These are phyloP conservation scores for Basidiobolus meristosporus DNA, from an alignment of 371 early-diverging fungal species.

Conservation along the genomic window DNA sequence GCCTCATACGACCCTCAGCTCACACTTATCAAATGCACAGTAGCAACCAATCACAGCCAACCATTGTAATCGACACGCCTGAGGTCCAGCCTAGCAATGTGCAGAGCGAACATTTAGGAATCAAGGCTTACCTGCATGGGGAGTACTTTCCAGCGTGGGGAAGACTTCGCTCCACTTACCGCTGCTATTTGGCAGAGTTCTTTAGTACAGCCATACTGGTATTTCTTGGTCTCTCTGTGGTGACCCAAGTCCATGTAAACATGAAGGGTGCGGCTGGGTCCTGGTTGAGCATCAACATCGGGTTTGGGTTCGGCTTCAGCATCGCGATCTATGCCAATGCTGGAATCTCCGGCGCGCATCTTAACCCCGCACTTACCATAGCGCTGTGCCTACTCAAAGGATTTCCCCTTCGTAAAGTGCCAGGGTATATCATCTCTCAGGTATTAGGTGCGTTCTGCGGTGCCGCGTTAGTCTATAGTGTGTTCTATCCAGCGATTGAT, in stretches of 20 bases:
- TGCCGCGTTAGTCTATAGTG: slow-evolving; percentile 28
- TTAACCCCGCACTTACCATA: slow-evolving; percentile 63
- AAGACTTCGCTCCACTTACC: no score
- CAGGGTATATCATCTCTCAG: slow-evolving; percentile 34
- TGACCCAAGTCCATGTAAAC: no score
- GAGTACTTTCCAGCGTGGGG: no score
- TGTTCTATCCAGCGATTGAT: slow-evolving; percentile 23
- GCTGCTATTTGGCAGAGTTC: slow-evolving; percentile 48
- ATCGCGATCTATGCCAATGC: slow-evolving; percentile 40
- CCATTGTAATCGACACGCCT: no score
- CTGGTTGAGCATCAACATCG: no score
- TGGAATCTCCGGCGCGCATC: slow-evolving; percentile 30
- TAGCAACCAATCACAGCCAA: no score
- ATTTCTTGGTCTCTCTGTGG: slow-evolving; percentile 40
- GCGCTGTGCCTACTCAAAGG: slow-evolving; percentile 42
- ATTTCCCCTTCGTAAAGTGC: slow-evolving; percentile 40
- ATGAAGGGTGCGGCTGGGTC: slow-evolving; percentile 7
- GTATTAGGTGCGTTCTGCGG: slow-evolving; percentile 46
- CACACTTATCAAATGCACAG: no score
- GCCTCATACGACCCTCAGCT: no score
- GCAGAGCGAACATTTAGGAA: no score
- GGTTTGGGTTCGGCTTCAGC: slow-evolving; percentile 33
- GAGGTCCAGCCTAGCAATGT: no score
- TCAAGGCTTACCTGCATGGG: no score
- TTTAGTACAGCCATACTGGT: slow-evolving; percentile 57